phyloP scores from a whole-genome alignment of 1,284 basidiomycete species.

The Austropuccinia psidii region DNA sequence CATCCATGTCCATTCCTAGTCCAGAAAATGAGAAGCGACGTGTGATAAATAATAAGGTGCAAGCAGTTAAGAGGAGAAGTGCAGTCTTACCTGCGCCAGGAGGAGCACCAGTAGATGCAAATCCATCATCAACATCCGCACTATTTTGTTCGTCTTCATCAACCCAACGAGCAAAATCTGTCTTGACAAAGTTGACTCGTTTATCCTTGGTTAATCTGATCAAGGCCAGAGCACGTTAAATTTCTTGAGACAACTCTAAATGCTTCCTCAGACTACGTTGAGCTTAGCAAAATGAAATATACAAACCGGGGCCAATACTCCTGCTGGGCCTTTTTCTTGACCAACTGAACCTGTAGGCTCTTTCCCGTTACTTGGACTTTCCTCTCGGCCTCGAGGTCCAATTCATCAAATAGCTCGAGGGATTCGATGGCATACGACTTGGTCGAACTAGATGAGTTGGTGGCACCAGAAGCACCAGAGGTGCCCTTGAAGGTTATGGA shows the following conservation, averaged over 20 bases:
- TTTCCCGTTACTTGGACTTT: constrained; percentile 19
- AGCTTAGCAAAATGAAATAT: neutral
- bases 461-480: neutral
- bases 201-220: constrained; percentile 33
- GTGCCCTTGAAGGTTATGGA: constrained; percentile 28
- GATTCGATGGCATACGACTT: constrained; percentile 20
- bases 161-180: constrained; percentile 34
- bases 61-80: neutral
- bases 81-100: constrained; percentile 23
- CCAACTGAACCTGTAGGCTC: constrained; percentile 5
- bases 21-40: neutral
- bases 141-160: constrained; percentile 35
- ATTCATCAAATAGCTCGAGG: constrained; percentile 15
- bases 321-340: constrained; percentile 12
- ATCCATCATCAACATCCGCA: constrained; percentile 12
- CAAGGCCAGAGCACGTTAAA: neutral
- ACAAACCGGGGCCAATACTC: constrained; percentile 36
- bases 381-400: neutral
- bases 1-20: constrained; percentile 32
- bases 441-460: neutral
- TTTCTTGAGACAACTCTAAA: no score
- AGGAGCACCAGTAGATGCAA: constrained; percentile 23
- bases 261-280: neutral
- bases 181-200: constrained; percentile 34
- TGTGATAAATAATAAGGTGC: no score